phyloP scores from a whole-genome alignment of 2,329 filamentous ascomycete genomes.

The Fusarium hostae region DNA sequence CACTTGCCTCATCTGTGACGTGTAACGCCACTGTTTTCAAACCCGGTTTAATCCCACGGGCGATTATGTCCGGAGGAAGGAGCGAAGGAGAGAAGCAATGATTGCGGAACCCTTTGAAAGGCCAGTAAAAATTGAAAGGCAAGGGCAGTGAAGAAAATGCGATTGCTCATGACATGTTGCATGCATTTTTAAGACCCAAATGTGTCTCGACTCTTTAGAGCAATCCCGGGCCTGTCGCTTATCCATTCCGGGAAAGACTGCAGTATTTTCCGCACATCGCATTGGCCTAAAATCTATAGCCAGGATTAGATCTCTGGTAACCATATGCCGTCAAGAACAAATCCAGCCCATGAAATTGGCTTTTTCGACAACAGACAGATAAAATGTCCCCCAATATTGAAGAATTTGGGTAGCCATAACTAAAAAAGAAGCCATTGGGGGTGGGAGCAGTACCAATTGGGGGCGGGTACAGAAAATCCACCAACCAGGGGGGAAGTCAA shows the following conservation, averaged over 20 bases:
- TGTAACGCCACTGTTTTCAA: constrained; percentile 29
- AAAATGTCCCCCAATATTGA: constrained; percentile 36
- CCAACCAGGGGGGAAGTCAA: constrained; percentile 29
- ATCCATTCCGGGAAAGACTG: constrained; percentile 15
- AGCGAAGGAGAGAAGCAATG: constrained; percentile 1
- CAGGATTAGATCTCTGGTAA: constrained; percentile 26
- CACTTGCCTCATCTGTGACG: constrained; percentile 32
- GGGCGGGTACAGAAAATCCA: constrained; percentile 42
- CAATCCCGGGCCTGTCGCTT: constrained; percentile 11
- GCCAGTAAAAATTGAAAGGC: neutral
- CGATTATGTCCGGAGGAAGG: constrained; percentile 22
- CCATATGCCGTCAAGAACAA: constrained; percentile 34
- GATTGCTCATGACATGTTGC: constrained; percentile 7
- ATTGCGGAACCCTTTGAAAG: constrained; percentile 2
- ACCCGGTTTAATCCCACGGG: constrained; percentile 30
- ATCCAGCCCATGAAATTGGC: constrained; percentile 17
- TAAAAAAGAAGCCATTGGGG: constrained; percentile 32
- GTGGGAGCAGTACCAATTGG: constrained; percentile 30
- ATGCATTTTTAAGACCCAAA: constrained; percentile 6
- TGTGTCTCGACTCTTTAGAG: constrained; percentile 16
- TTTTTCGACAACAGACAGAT: constrained; percentile 3
- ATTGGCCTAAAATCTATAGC: constrained; percentile 11
- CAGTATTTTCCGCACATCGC: neutral
- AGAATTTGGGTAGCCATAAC: constrained; percentile 22
- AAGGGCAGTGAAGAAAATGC: constrained; percentile 6